Base-by-base conservation (phyloP, 306 rosid genomes). In the Vigna hirtella region DNA sequence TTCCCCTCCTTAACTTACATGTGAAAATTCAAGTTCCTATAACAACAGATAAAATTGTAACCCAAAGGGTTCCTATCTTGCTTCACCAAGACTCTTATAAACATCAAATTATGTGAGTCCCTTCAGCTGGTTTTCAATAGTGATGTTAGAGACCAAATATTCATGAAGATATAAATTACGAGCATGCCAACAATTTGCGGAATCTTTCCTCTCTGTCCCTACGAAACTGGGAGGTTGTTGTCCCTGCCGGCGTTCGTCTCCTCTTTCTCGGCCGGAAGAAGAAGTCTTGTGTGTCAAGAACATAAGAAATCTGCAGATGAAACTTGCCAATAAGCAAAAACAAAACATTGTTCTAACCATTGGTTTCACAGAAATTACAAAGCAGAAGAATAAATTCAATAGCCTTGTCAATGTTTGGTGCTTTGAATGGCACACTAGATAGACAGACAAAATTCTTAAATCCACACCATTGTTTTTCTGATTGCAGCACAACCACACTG, bases 231-330 rank as follows among this genome's bases (percentile, higher is more conserved):
- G 80, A 83, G 47, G 84, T 77, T 20, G 74, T 9, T 45, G 69
- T 63, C 42, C 43, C 79, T 15, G 88, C 52, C 12, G 85, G 45
- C 6, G 55, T 77, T 76, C 43, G 78, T 73, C 91, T 83, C 67
- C 80, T 87, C 72, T 74, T 87, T 79, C 77, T 83, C 16, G 89
- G 83, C 0, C 97, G 97, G 85, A 85, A 87, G 91, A 93, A 93
- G 86, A 85, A 93, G 79, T 93, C 97, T 84, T 93, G 96, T 0
- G 97, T 93, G 91, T 93, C 97, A 40, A 93, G 90, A 55, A 93
- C 95, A 81, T 93, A 93, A 4, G 96, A 93, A 82, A 90, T 90
- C 97, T 93, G 96, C 85, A 77, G 38, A 86, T 26, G 70, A 83
- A 79, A 85, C 36, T 17, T 38, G n/a, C 66, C 43, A 76, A 72